Conservation (phyloP, 23 red algal genomes). For the Gracilariopsis chorda region DNA sequence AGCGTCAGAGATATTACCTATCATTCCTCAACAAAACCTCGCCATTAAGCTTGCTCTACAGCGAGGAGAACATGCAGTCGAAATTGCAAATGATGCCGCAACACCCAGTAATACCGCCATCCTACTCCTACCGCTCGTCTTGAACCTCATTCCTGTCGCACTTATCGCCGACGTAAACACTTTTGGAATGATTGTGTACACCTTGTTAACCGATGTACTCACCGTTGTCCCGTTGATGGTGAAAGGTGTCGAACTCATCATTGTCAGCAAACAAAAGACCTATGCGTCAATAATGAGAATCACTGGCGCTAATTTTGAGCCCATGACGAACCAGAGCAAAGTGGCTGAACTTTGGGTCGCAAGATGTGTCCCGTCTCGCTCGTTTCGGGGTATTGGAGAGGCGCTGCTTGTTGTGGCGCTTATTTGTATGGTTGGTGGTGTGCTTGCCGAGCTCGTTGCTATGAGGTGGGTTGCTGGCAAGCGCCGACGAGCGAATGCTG, state of each 20-base stretch:
- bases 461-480: not conserved
- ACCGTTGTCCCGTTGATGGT: conserved; percentile 9
- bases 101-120: conserved; percentile 54
- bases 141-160: conserved; percentile 46
- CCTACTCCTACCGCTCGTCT: conserved; percentile 17
- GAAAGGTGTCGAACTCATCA: conserved; percentile 33
- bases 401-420: conserved; percentile 27
- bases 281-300: not conserved
- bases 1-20: not conserved
- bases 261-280: not conserved
- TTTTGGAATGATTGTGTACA: conserved; percentile 46
- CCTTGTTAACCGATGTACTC: conserved; percentile 29
- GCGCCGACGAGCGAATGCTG: too few species aligned
- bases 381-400: not conserved
- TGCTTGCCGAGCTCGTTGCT: conserved; percentile 11
- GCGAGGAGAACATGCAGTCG: not conserved
- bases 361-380: not conserved
- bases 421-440: conserved; percentile 30
- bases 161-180: conserved; percentile 48
- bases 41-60: conserved; percentile 19
- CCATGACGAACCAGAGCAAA: not conserved
- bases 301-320: not conserved
- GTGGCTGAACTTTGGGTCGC: conserved; percentile 29
- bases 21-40: conserved; percentile 26
- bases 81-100: conserved; percentile 27